These are phyloP conservation scores for Mycena sanguinolenta DNA, from an alignment of 768 basidiomycete genomes.

Conservation along the genomic window DNA sequence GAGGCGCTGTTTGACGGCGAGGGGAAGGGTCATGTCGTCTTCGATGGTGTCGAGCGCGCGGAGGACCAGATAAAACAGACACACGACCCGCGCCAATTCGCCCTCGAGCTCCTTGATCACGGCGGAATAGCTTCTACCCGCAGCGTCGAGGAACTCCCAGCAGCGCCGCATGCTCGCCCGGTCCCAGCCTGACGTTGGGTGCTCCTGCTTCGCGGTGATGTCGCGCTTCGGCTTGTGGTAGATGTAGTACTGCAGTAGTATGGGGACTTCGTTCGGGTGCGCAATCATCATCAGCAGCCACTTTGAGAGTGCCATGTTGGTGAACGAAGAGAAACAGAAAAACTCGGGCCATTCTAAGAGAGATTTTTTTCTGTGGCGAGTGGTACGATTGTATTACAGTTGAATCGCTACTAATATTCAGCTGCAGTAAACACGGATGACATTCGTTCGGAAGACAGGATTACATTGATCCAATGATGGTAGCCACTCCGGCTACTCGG, in stretches of 20 bases:
- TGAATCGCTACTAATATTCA: too few species aligned
- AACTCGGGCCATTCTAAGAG: background rate
- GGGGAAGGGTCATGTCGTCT: constrained; percentile 97
- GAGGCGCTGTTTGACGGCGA: constrained; percentile 87
- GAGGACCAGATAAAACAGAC: constrained; percentile 92
- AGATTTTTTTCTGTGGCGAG: background rate
- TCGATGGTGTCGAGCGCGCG: constrained; percentile 96
- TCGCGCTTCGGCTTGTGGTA: constrained; percentile 88
- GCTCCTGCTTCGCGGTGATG: constrained; percentile 81
- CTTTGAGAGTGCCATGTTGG: constrained; percentile 65
- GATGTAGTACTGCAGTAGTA: constrained; percentile 84
- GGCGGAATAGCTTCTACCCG: constrained; percentile 89
- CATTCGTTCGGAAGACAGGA: too few species aligned
- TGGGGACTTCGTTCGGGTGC: constrained; percentile 87
- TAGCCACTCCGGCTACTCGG: too few species aligned
- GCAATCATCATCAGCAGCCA: constrained; percentile 80
- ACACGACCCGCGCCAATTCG: constrained; percentile 90
- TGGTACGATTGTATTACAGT: too few species aligned
- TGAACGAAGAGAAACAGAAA: too few species aligned
- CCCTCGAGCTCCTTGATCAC: constrained; percentile 98
- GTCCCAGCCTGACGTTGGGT: constrained; percentile 89
- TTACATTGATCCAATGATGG: too few species aligned
- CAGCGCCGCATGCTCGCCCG: constrained; percentile 88
- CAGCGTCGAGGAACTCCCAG: constrained; percentile 90
- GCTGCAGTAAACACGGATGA: too few species aligned